Evolutionary conservation across 2,329 filamentous ascomycete species (phyloP), one percentile per base, ranked within the genome.

Genomic region (Akanthomyces lecanii): DNA sequence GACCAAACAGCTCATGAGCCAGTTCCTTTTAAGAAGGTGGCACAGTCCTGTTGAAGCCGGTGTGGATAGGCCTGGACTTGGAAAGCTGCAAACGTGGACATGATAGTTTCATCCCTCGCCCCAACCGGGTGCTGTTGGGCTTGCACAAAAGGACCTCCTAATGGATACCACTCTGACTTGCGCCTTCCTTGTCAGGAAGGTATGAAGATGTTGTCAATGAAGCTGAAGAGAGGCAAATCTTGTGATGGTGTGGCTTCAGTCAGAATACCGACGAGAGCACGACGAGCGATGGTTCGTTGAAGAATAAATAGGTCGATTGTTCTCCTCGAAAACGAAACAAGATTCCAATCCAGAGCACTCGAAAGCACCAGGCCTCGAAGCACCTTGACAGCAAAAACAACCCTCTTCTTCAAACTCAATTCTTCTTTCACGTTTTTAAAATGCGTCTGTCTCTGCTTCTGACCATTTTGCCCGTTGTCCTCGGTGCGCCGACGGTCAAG

Each of bases 401-500:
- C 30, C 25, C 18, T 45, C 18, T 12, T 38, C 4, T 40, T 8
- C 23, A 3, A 16, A 25, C 23, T 5, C 10, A 16, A 21, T 25
- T 11, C 10, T 7, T 33, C 11, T 16, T 28, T 4, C 5, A 16
- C 30, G 5, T 12, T 5, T 16, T 51, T 54, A 61, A 67, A 33
- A 71, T 71, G 69, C 69, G 65, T 62, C 65, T 68, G 53, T 67
- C 66, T 56, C 23, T 69, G 38, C 68, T 71, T 40, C 62, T 71
- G 36, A 55, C 68, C 51, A 52, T 70, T 59, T 62, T 71, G 40
- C 70, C 70, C 28, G 55, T 65, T 44, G 66, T 67, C 28, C 63
- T 70, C 53, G 69, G 63, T 44, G 68, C 64, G n/a, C 67, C 69
- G 16, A 61, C 64, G 36, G 33, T n/a, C 30, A 66, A 68, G 62